Conservation (phyloP, 1,284 basidiomycete species). For the Coriolopsis trogii region DNA sequence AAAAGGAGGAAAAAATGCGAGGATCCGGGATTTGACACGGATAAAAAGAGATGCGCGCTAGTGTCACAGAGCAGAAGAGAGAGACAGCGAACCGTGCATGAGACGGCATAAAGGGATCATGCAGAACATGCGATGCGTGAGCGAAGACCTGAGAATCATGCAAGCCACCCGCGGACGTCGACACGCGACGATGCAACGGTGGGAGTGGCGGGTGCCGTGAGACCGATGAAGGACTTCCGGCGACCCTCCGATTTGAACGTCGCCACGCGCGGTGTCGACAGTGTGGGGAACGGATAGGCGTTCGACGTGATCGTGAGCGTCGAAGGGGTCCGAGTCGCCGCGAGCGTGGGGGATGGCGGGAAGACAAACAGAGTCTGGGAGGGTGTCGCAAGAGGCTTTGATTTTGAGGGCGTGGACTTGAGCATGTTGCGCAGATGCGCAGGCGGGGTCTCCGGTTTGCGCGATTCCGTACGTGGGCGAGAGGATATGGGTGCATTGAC, state of each 20-base stretch:
- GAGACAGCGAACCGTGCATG: constrained; percentile 15
- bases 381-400: constrained; percentile 39
- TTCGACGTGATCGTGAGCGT: constrained; percentile 76
- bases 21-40: constrained; percentile 23
- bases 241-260: constrained; percentile 67
- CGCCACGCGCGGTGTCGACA: constrained; percentile 73
- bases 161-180: constrained; percentile 75
- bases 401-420: constrained; percentile 27
- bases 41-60: constrained; percentile 4
- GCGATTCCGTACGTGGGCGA: constrained; percentile 54
- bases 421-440: constrained; percentile 45
- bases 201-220: constrained; percentile 66
- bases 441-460: constrained; percentile 56
- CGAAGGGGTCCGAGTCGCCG: constrained; percentile 61
- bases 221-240: constrained; percentile 70
- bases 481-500: constrained; percentile 36
- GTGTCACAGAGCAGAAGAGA: constrained; percentile 7
- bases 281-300: constrained; percentile 58
- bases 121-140: constrained; percentile 18
- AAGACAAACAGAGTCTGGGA: constrained; percentile 84
- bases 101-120: constrained; percentile 11
- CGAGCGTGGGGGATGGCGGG: constrained; percentile 73
- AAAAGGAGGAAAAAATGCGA: constrained; percentile 13
- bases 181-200: constrained; percentile 83
- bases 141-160: constrained; percentile 37